phyloP scores from a whole-genome alignment of 495 filamentous ascomycete species.

The Schizothecium vesticola region DNA sequence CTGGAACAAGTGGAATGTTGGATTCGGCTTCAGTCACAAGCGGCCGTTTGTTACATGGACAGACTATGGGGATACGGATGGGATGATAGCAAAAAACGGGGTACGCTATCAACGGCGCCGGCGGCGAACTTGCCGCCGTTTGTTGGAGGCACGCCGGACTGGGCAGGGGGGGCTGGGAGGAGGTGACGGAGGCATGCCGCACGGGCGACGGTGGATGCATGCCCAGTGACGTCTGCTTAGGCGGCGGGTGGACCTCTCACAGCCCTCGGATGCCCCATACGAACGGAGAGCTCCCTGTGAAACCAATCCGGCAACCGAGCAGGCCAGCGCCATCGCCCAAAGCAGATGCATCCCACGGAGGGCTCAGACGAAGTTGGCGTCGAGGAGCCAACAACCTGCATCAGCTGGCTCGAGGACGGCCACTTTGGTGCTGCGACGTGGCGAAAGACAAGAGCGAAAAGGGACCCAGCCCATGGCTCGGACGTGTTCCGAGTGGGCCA shows the following conservation, averaged over 20 bases:
- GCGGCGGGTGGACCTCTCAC: background rate
- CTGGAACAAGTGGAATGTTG: background rate
- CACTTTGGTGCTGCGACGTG: constrained; percentile 12
- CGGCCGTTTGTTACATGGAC: background rate
- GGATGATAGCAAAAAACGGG: constrained; percentile 6
- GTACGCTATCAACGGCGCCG: constrained; percentile 11
- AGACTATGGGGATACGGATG: background rate
- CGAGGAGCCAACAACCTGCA: background rate
- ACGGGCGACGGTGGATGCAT: constrained; percentile 4
- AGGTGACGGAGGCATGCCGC: background rate
- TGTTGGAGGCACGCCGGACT: background rate
- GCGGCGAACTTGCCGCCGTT: constrained; percentile 15
- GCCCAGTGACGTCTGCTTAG: background rate
- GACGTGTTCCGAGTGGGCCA: background rate
- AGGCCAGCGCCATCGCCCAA: constrained; percentile 3
- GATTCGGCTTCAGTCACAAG: background rate
- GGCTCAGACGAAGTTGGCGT: constrained; percentile 1
- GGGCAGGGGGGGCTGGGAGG: constrained; percentile 1
- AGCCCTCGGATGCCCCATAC: background rate
- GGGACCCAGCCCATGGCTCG: background rate
- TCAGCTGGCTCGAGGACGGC: constrained; percentile 1
- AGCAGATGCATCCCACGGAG: background rate
- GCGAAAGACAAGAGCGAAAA: constrained; percentile 15
- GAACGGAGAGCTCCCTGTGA: background rate
- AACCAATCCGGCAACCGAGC: constrained; percentile 3